These are phyloP conservation scores for Aspergillus fructus DNA, from an alignment of 2,329 filamentous ascomycete genomes.

Conservation along the genomic window DNA sequence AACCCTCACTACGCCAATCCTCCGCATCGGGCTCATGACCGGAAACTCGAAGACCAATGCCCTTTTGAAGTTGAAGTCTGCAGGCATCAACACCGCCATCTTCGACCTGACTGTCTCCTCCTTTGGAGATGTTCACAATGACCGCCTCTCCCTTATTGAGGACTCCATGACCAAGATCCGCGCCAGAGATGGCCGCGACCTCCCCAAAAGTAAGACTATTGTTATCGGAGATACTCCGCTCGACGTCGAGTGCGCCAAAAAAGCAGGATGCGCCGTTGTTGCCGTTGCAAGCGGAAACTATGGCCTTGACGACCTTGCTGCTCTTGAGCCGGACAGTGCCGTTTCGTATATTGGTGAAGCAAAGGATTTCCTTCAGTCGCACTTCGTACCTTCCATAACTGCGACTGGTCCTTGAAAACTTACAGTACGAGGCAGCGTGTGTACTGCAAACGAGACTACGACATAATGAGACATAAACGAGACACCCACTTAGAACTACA, in stretches of 20 bases:
- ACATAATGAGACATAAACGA: too few relatives aligned
- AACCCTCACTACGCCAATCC: neutral
- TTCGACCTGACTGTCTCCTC: constrained; percentile 16
- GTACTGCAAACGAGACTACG: neutral
- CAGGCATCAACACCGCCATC: constrained; percentile 10
- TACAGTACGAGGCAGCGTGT: neutral
- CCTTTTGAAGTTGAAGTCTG: constrained; percentile 10
- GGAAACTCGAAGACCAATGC: constrained; percentile 16
- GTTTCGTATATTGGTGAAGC: constrained; percentile 5
- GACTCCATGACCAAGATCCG: constrained; percentile 10
- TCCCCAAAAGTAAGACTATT: constrained; percentile 9
- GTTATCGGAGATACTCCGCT: constrained; percentile 16
- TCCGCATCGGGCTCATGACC: constrained; percentile 11
- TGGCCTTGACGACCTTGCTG: constrained; percentile 11
- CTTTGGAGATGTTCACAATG: constrained; percentile 14
- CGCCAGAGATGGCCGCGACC: neutral
- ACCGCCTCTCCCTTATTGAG: constrained; percentile 9
- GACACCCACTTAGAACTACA: neutral
- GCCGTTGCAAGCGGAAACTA: constrained; percentile 17
- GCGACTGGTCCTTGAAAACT: neutral
- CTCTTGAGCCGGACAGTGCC: constrained; percentile 11
- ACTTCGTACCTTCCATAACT: neutral
- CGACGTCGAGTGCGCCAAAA: constrained; percentile 16
- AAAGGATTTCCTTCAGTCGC: constrained; percentile 4
- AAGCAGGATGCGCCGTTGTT: constrained; percentile 15